Evolutionary conservation across 257 asterid species (phyloP).

Genomic region (Fraxinus excelsior): DNA sequence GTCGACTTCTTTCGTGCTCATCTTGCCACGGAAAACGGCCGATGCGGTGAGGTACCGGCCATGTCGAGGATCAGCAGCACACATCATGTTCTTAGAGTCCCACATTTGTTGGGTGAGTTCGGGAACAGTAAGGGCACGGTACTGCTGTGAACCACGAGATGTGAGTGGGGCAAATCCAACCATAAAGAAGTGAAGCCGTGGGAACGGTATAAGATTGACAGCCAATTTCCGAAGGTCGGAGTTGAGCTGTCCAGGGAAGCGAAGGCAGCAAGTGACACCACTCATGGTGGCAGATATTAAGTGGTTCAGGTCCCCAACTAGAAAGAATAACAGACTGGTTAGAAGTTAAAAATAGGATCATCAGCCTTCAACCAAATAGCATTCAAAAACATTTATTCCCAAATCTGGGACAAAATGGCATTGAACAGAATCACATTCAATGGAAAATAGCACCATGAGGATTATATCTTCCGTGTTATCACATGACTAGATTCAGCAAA

Average conservation of each 20-base stretch:
- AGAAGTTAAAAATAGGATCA: background rate
- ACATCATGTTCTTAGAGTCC: constrained; percentile 58
- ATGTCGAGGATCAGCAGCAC: constrained; percentile 55
- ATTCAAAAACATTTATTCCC: background rate
- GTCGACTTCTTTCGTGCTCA: constrained; percentile 55
- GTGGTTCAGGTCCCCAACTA: constrained; percentile 53
- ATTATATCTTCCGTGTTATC: too few species aligned
- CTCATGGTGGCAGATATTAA: constrained; percentile 58
- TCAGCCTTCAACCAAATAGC: background rate
- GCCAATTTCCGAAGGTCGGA: constrained; percentile 50
- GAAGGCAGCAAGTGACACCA: constrained; percentile 62
- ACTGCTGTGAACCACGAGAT: constrained; percentile 59
- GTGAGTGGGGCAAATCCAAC: constrained; percentile 57
- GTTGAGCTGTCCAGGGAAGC: constrained; percentile 56
- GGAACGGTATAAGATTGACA: constrained; percentile 51
- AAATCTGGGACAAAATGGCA: background rate
- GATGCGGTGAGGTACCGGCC: constrained; percentile 55
- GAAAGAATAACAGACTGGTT: background rate
- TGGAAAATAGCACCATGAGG: background rate
- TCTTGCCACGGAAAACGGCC: constrained; percentile 56
- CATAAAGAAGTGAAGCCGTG: constrained; percentile 55
- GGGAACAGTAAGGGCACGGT: constrained; percentile 50
- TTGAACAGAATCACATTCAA: background rate
- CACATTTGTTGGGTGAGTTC: constrained; percentile 62
- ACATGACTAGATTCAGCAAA: background rate